Evolutionary conservation across 345 rosid genomes (phyloP), one percentile per base, ranked within the genome.

Genomic region (Citrus medica): DNA sequence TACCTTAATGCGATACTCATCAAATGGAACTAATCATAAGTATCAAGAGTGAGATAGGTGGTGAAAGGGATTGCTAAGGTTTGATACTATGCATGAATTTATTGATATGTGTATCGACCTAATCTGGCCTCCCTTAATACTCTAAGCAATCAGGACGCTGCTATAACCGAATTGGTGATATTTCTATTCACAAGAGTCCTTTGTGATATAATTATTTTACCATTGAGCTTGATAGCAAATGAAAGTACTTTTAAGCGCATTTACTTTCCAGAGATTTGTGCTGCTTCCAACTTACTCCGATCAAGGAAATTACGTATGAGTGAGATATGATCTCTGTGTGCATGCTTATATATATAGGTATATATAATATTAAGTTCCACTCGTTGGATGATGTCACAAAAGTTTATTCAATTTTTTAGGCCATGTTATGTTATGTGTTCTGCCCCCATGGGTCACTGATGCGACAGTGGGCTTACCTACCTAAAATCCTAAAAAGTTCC

Each of bases 361-460:
- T 7, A 12, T 46, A 46, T 13, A 12, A 10, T 9, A 10, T 10
- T 2, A 6, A 37, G 7, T 46, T 46, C 51, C 51, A 13, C 51
- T 46, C 13, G 17, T 46, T 12, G 4, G 6, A 79, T 59, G 82
- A 79, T 32, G 60, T 14, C 13, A 28, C 16, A 56, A 58, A 74
- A 67, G 82, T n/a, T 67, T 51, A 70, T 51, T 58, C 32, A 63
- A 35, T 70, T 69, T 79, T 61, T 63, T 70, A 69, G 69, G 72
- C 71, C 75, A 9, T 4, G 40, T 48, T 30, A 75, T 75, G 56
- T 60, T 60, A 46, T 67, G 75, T 4, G 37, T 5, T 72, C 7
- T 7, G 14, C 37, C 7, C 25, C 37, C 19, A 4, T 48, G 55
- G 56, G 13, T 55, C 5, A 53, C 25, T 4, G 22, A 30, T 3